phyloP scores from a whole-genome alignment of 2,329 filamentous ascomycete species.

The Diplodia sapinea region DNA sequence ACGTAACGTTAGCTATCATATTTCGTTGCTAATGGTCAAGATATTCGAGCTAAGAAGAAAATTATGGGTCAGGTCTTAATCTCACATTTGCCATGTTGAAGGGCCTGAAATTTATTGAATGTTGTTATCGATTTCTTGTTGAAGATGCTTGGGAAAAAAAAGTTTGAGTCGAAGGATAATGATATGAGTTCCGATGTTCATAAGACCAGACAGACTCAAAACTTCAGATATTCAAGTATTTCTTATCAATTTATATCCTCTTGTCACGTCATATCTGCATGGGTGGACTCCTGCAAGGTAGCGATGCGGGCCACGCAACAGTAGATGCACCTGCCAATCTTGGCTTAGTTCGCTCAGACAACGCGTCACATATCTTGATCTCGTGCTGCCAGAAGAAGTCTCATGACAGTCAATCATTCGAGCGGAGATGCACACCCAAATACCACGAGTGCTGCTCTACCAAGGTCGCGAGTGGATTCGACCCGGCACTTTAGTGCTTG shows the following conservation, averaged over 20 bases:
- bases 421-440: background rate
- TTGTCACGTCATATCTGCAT: slow-evolving; percentile 18
- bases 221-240: background rate
- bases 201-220: background rate
- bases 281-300: background rate
- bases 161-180: background rate
- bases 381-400: background rate
- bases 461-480: background rate
- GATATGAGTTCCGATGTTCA: background rate
- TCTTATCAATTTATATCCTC: background rate
- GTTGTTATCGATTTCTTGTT: background rate
- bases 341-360: slow-evolving; percentile 7
- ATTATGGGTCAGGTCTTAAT: background rate
- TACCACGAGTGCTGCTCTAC: background rate
- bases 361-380: background rate
- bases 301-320: slow-evolving; percentile 3
- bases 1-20: background rate
- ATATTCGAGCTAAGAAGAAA: background rate
- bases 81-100: slow-evolving; percentile 10
- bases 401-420: background rate
- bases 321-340: slow-evolving; percentile 22
- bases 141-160: background rate
- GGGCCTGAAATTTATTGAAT: background rate
- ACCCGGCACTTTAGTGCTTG: background rate
- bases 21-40: background rate